phyloP scores from a whole-genome alignment of 1,284 basidiomycete species.

The Boletus mariae region DNA sequence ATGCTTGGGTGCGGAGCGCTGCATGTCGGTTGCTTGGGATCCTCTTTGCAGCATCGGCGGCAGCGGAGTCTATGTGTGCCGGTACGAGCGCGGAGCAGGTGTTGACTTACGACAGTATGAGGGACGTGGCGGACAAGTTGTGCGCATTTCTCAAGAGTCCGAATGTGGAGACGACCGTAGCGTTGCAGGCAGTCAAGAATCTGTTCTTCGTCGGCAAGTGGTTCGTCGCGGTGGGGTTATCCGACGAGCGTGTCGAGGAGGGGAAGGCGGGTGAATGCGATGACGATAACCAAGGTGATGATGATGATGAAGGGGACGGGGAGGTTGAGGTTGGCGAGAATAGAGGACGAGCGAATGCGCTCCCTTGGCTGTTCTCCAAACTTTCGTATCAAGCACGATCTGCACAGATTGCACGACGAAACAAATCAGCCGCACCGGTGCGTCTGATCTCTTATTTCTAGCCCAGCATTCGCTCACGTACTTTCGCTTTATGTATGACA shows the following conservation, averaged over 20 bases:
- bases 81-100: constrained; percentile 22
- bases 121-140: constrained; percentile 73
- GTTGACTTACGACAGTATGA: constrained; percentile 54
- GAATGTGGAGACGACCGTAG: constrained; percentile 72
- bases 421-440: constrained; percentile 47
- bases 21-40: constrained; percentile 76
- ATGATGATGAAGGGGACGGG: constrained; percentile 16
- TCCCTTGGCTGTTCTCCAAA: constrained; percentile 93
- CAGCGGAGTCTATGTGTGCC: constrained; percentile 21
- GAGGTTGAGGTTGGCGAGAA: constrained; percentile 23
- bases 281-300: constrained; percentile 19
- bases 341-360: constrained; percentile 47
- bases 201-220: constrained; percentile 88
- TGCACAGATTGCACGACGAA: constrained; percentile 66
- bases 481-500: constrained; percentile 18
- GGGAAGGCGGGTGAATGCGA: constrained; percentile 16
- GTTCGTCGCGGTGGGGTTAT: constrained; percentile 46
- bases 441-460: constrained; percentile 18
- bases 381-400: constrained; percentile 85
- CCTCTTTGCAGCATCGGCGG: constrained; percentile 51
- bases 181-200: constrained; percentile 91
- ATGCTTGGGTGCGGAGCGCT: constrained; percentile 90
- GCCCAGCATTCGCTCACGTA: not conserved
- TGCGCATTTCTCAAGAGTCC: constrained; percentile 82
- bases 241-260: not conserved